These are phyloP conservation scores for Colletotrichum sidae DNA, from an alignment of 2,329 filamentous ascomycete genomes.

Conservation along the genomic window DNA sequence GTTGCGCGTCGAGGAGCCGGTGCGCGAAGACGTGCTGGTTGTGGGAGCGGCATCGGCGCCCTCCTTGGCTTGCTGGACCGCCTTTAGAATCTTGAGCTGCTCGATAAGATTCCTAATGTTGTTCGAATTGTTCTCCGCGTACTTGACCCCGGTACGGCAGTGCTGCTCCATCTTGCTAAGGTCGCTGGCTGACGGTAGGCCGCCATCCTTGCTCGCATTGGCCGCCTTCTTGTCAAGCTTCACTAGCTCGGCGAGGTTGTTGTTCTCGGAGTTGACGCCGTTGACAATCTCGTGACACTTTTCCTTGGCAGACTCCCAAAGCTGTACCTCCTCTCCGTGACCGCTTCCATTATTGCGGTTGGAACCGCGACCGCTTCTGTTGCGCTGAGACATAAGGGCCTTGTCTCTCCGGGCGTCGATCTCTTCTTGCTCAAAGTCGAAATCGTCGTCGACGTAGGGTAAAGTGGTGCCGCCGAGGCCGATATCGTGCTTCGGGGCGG, in stretches of 20 bases:
- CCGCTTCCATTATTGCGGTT: conserved; percentile 57
- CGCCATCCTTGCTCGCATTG: conserved; percentile 50
- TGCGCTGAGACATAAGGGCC: conserved; percentile 55
- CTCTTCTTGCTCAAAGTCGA: too few species aligned
- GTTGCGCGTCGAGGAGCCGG: conserved; percentile 36
- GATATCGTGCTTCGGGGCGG: too few species aligned
- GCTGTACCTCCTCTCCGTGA: conserved; percentile 56
- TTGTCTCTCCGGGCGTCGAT: too few species aligned
- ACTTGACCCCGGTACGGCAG: conserved; percentile 56
- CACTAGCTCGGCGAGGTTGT: conserved; percentile 53
- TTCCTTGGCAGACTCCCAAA: conserved; percentile 56
- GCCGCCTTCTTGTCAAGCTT: conserved; percentile 55
- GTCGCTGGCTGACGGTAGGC: conserved; percentile 41
- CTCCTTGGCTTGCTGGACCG: conserved; percentile 57
- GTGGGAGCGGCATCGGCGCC: conserved; percentile 45
- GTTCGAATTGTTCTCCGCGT: conserved; percentile 52
- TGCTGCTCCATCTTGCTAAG: conserved; percentile 57
- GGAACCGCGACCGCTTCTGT: conserved; percentile 57
- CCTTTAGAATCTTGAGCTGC: conserved; percentile 55
- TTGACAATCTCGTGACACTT: conserved; percentile 53
- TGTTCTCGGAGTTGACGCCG: conserved; percentile 56
- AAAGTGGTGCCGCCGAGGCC: too few species aligned
- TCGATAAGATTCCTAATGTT: conserved; percentile 53
- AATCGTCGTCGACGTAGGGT: too few species aligned
- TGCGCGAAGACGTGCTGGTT: conserved; percentile 33